Conservation (phyloP, 805 yeast genomes). For the Metschnikowia noctiluminum region DNA sequence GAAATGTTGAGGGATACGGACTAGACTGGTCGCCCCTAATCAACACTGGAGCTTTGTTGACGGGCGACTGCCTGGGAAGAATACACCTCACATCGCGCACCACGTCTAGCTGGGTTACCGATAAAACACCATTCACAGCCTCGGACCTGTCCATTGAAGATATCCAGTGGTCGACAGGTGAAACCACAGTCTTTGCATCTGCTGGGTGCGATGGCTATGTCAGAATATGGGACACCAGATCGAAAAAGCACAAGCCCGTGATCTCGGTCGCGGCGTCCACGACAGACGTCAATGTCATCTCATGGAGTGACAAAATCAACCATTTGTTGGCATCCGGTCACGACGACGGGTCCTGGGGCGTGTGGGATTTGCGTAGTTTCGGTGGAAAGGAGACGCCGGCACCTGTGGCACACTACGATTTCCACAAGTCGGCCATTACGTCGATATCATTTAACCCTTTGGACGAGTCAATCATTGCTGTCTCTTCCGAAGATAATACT, state of each 20-base stretch:
- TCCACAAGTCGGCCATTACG: conserved; percentile 92
- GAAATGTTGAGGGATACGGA: conserved; percentile 96
- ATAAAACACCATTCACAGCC: conserved; percentile 71
- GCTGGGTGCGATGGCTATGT: conserved; percentile 90
- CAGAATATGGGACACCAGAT: conserved; percentile 95
- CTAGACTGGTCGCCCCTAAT: conserved; percentile 93
- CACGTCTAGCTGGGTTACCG: conserved; percentile 79
- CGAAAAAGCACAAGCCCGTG: conserved; percentile 89
- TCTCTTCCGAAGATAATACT: conserved; percentile 93
- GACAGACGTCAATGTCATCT: conserved; percentile 88
- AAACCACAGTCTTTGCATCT: conserved; percentile 91
- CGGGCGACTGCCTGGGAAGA: conserved; percentile 89
- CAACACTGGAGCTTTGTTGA: conserved; percentile 72
- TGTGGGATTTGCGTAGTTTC: conserved; percentile 93
- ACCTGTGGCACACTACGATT: conserved; percentile 92
- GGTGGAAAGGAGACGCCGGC: conserved; percentile 49
- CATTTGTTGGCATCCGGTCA: conserved; percentile 93
- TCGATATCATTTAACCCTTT: conserved; percentile 91
- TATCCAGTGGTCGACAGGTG: conserved; percentile 93
- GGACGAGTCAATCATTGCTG: conserved; percentile 94
- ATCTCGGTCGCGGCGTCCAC: conserved; percentile 75
- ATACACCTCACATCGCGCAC: conserved; percentile 76
- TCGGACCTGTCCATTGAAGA: conserved; percentile 85
- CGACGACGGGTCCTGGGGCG: conserved; percentile 96
- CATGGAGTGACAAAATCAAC: conserved; percentile 88